Evolutionary conservation across 2,329 filamentous ascomycete genomes (phyloP).

Genomic region (Fusarium pseudocircinatum): DNA sequence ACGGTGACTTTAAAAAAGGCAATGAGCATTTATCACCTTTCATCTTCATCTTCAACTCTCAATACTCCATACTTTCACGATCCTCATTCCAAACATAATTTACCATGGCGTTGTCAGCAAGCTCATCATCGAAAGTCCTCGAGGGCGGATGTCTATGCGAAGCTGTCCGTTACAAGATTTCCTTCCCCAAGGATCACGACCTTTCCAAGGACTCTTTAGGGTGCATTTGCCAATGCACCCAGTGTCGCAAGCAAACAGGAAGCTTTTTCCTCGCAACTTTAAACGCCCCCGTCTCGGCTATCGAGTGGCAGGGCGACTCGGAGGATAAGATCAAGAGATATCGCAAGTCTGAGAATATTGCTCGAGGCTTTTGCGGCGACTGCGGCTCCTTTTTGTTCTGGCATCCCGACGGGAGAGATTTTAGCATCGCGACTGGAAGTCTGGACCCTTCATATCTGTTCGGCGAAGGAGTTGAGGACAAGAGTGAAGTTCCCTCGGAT

Average conservation of each 20-base stretch:
- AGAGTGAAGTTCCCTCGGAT: fast-evolving
- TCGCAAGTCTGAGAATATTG: not conserved
- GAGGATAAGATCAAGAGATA: not conserved
- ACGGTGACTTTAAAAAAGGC: fast-evolving
- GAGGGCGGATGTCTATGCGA: slow-evolving; percentile 6
- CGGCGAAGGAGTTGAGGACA: not conserved
- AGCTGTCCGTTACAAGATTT: slow-evolving; percentile 1
- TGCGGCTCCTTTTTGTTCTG: slow-evolving; percentile 17
- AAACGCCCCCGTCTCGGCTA: not conserved
- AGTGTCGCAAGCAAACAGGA: slow-evolving; percentile 18
- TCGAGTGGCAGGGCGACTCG: not conserved
- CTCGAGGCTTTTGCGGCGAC: not conserved
- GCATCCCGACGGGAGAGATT: not conserved
- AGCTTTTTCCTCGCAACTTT: slow-evolving; percentile 2
- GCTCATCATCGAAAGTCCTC: not conserved
- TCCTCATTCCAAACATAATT: fast-evolving
- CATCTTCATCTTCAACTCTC: too few species aligned
- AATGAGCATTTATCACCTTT: fast-evolving
- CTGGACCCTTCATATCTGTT: slow-evolving; percentile 6
- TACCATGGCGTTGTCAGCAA: not conserved
- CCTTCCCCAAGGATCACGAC: not conserved
- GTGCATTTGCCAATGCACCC: slow-evolving; percentile 11
- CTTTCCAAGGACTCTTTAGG: not conserved
- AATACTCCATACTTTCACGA: fast-evolving
- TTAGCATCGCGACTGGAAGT: slow-evolving; percentile 8